Evolutionary conservation across 768 basidiomycete species (phyloP).

Genomic region (Hortiboletus campestris): DNA sequence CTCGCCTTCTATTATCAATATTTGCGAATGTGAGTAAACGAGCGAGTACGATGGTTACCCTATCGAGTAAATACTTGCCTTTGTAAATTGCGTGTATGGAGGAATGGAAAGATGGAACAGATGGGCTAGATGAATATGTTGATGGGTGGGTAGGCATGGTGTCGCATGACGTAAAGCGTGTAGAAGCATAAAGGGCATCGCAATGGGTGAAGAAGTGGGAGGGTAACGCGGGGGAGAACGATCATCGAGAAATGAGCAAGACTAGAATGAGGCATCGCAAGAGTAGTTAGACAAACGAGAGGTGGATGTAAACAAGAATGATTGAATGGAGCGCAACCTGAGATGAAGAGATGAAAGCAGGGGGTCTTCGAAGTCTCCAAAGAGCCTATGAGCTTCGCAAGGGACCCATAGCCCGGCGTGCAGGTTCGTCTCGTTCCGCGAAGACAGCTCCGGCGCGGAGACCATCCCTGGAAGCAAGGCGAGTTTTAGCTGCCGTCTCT

Average conservation of each 20-base stretch:
- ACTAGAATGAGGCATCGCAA: constrained; percentile 14
- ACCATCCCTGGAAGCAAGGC: constrained; percentile 25
- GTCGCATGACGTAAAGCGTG: constrained; percentile 3
- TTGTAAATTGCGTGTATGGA: neutral
- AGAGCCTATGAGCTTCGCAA: constrained; percentile 15
- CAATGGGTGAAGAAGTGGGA: neutral
- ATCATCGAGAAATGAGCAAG: constrained; percentile 11
- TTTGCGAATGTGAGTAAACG: neutral
- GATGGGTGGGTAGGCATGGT: constrained; percentile 1
- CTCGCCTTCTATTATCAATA: neutral
- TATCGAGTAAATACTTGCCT: constrained; percentile 6
- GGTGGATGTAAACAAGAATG: constrained; percentile 6
- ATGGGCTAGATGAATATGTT: constrained; percentile 4
- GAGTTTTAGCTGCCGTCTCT: constrained; percentile 22
- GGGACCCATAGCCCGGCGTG: constrained; percentile 32
- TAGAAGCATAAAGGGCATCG: constrained; percentile 3
- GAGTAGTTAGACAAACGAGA: neutral
- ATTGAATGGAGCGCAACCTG: neutral
- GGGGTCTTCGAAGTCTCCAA: neutral
- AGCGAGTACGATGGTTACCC: constrained; percentile 6
- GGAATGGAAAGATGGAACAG: neutral
- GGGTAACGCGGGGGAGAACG: neutral
- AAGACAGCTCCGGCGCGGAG: constrained; percentile 31
- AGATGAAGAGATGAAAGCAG: neutral
- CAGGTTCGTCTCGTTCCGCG: constrained; percentile 29